Base-by-base conservation (phyloP, 148 eudicot genomes). In the Vaccinium myrtillus region DNA sequence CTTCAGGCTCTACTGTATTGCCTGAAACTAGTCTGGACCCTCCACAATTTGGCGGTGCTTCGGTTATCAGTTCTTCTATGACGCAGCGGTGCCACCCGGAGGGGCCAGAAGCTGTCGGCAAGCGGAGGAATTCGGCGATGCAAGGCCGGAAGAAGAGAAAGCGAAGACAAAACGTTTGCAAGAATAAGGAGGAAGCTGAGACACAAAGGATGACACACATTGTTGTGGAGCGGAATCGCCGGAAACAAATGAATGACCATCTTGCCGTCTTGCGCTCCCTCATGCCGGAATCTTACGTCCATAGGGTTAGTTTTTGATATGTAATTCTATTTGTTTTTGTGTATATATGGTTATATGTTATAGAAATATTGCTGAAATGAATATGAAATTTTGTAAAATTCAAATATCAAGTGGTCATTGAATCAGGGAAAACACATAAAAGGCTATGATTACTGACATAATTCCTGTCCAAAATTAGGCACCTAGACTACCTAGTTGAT, bases 161-260 rank as follows among this genome's bases (percentile, higher is more conserved):
- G 76, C 85, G 96, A 46, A 80, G 94, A 61, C 87, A 91, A 2
- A 92, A 87, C 78, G 88, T 89, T 61, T 92, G 97, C 83, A 97
- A 95, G 95, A 97, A 94, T 84, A 90, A 93, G 76, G 96, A 97
- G 86, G 99, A 93, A 75, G 95, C 94, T 8, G 99, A 95, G 86
- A 92, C 90, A 5, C 99, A 94, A 46, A 89, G 99, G 84, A 92
- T 93, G 98, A 94, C 98, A 2, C 99, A 97, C 90, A 97, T 97
- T 92, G 90, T 91, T 2, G 98, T 97, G 46, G 98, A 97, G 83
- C 89, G 99, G 65, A 97, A 97, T 84, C 94, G 98, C 16, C 87
- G 99, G 54, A 97, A 97, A 85, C 99, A 89, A 85, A 97, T 97
- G 97, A 97, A 97, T 82, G 98, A 93, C 11, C 98, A 95, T 70